phyloP scores from a whole-genome alignment of 495 filamentous ascomycete species.

The Schizothecium vesticola region DNA sequence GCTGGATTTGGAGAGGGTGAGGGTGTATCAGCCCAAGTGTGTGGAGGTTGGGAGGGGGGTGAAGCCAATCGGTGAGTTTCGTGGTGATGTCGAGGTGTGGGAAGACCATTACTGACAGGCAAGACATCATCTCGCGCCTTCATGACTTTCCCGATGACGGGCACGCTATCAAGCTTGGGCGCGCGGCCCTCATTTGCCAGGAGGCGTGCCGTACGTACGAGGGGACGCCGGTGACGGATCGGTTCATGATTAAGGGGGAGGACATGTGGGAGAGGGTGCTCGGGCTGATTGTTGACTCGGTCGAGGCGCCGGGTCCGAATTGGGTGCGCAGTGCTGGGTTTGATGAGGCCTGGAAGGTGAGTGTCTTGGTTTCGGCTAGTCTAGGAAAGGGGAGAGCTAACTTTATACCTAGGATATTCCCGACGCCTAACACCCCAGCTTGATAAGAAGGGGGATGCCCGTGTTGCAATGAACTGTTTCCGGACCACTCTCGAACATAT shows the following conservation, averaged over 20 bases:
- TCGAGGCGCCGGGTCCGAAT: conserved; percentile 36
- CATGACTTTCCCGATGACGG: conserved; percentile 64
- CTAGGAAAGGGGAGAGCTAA: neutral
- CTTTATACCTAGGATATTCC: conserved; percentile 10
- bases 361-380: neutral
- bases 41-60: neutral
- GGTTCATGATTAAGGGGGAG: conserved; percentile 51
- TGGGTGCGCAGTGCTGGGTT: conserved; percentile 57
- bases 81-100: neutral
- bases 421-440: neutral
- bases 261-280: conserved; percentile 67
- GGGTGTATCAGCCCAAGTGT: conserved; percentile 42
- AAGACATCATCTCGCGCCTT: conserved; percentile 50
- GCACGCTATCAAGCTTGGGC: conserved; percentile 65
- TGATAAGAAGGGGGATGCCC: no score
- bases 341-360: conserved; percentile 52
- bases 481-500: no score
- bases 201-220: conserved; percentile 27
- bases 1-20: conserved; percentile 51
- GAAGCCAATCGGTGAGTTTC: neutral
- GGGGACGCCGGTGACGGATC: conserved; percentile 28
- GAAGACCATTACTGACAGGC: neutral
- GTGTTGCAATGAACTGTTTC: no score
- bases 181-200: conserved; percentile 53
- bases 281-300: conserved; percentile 57